Evolutionary conservation across 2,329 filamentous ascomycete species (phyloP).

Genomic region (Colletotrichum sp.): DNA sequence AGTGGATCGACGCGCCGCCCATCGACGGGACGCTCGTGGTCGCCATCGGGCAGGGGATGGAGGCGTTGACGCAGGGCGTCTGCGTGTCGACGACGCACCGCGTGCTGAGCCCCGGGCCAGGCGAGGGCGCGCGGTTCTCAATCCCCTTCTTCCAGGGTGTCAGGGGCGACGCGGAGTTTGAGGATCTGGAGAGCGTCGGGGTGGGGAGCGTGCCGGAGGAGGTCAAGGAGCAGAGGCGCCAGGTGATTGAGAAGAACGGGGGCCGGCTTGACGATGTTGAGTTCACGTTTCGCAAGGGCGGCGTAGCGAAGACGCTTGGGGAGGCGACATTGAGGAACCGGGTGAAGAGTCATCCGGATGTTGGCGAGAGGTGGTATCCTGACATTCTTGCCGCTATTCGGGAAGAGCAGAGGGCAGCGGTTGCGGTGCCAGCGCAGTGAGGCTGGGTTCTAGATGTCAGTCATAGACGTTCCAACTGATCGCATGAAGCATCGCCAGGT

Average conservation of each 20-base stretch:
- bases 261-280: constrained; percentile 77
- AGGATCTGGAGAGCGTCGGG: constrained; percentile 70
- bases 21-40: constrained; percentile 81
- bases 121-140: constrained; percentile 75
- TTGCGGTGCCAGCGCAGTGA: not conserved
- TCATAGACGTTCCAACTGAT: not conserved
- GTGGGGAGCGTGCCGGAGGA: constrained; percentile 64
- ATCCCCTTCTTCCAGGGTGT: constrained; percentile 92
- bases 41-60: constrained; percentile 85
- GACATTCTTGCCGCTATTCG: constrained; percentile 63
- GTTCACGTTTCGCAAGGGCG: constrained; percentile 80
- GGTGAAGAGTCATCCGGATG: constrained; percentile 86
- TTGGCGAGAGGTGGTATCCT: constrained; percentile 82
- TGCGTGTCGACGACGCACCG: constrained; percentile 84
- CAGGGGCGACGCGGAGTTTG: constrained; percentile 78
- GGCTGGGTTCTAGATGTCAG: not conserved
- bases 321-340: constrained; percentile 86
- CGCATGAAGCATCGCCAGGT: not conserved
- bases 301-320: constrained; percentile 71
- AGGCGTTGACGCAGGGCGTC: constrained; percentile 83
- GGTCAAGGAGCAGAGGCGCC: constrained; percentile 65
- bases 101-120: constrained; percentile 75
- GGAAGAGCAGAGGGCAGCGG: constrained; percentile 54
- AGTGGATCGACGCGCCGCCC: constrained; percentile 85
- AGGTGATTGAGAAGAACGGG: constrained; percentile 62